Base-by-base conservation (phyloP, 2,329 filamentous ascomycete species). In the Penicillium glabrum region DNA sequence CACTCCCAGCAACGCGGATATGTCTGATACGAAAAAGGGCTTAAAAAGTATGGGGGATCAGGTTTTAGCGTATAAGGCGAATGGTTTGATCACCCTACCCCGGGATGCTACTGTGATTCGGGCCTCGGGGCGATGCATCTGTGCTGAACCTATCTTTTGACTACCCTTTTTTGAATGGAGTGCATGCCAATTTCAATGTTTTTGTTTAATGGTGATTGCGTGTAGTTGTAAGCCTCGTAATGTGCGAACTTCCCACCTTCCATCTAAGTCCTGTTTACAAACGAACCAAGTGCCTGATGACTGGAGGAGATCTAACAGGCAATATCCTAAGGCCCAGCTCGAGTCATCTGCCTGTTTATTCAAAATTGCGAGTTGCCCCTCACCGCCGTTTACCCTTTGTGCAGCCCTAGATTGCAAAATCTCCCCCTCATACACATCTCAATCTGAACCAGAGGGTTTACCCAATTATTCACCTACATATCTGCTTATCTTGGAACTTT, bases 121-220 rank as follows among this genome's bases (percentile, higher is more conserved):
- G 58, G 57, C 51, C 56, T 53, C 54, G 49, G 60, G 58, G 54
- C 52, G 57, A 61, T 63, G 60, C 63, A 62, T 65, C 58, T 66
- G 57, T 63, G 63, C 61, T 65, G 59, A 62, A 60, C 61, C 64
- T 64, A 62, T 60, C 64, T 66, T 66, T 65, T 65, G 63, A 66
- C 54, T 57, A 61, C 58, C 63, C 60, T 63, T 66, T 64, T 60
- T 66, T 65, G 60, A 66, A 65, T 66, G 64, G 63, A 64, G 61
- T 65, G 64, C 62, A 64, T 66, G 64, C 64, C 59, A 66, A 60
- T 66, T 62, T 62, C 58, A 63, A 56, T 64, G 54, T 59, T 65
- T 61, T 54, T 55, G 41, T 46, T 57, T 48, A 43, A 50, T 27
- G 11, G 19, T 35, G 19, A 21, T 47, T 53, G 50, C 44, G 7